Conservation (phyloP, 345 rosid genomes). For the Arabidopsis thaliana region TAIR10.1 NC_003075.7:12919001-12919500, state of each 20-base stretch:
- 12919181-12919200: slow-evolving; percentile 37
- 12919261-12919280: not conserved
- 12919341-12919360: slow-evolving; percentile 23
- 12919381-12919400: slow-evolving; percentile 40
- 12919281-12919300: not conserved
- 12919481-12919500: slow-evolving; percentile 47
- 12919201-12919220: slow-evolving; percentile 21
- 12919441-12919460: slow-evolving; percentile 49
- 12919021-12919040: slow-evolving; percentile 53
- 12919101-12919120: slow-evolving; percentile 39
- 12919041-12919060: slow-evolving; percentile 47
- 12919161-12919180: slow-evolving; percentile 28
- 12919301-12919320: not conserved
- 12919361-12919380: slow-evolving; percentile 29
- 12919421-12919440: slow-evolving; percentile 46
- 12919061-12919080: slow-evolving; percentile 34
- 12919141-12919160: slow-evolving; percentile 53
- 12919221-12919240: slow-evolving; percentile 10
- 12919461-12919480: slow-evolving; percentile 44
- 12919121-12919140: slow-evolving; percentile 48
- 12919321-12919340: slow-evolving; percentile 27
- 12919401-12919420: slow-evolving; percentile 37
- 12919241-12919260: slow-evolving; percentile 7
- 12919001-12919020: slow-evolving; percentile 48
- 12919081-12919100: slow-evolving; percentile 41